Evolutionary conservation across 2,329 filamentous ascomycete genomes (phyloP), one percentile per base, ranked within the genome.

Genomic region (Hymenoscyphus albidus): DNA sequence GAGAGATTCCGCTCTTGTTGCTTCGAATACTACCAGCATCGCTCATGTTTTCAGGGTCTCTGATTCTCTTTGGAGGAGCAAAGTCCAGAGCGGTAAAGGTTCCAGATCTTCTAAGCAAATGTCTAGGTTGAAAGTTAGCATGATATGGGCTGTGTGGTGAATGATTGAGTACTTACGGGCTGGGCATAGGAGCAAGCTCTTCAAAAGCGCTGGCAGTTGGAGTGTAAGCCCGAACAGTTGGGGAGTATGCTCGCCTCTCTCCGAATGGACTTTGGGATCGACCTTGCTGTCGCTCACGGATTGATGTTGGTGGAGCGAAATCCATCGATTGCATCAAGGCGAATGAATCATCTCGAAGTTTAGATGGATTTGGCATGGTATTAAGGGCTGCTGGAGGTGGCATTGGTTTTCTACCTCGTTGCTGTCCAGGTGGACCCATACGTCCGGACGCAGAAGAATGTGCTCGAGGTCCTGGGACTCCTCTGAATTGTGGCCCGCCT

Each of bases 181-280:
- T 97, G 44, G 95, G 95, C 68, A 99, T 87, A 9, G 85, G 83
- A 13, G 89, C 79, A 67, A 98, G 87, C 65, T 98, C 94, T 64
- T 98, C 94, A 77, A 93, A 97, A 5, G 93, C 84, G 65, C 89
- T 92, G 31, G 84, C 88, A 48, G 97, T 82, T 0, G 93, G 93
- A n/a, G 88, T 90, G 74, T 91, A 89, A 38, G 86, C 84, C 16
- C 89, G 86, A 1, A 93, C 83, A 44, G 82, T 81, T n/a, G 90
- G 88, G 64, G 87, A 88, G 79, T 92, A 99, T 0, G 92, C 87
- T 40, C 88, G 78, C 69, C 86, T 81, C 75, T 88, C 86, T 60
- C 86, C 85, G 5, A 85, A 76, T 12, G 86, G 86, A 71, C 86
- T 88, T 71, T 88, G 85, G 6, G 85, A 84, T 54, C 86, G 82